Percentiles rank a stretch among this genome's conserved stretches.
phyloP scores from a whole-genome alignment of 352 stramenopile species.

The Phytophthora rubi region DNA sequence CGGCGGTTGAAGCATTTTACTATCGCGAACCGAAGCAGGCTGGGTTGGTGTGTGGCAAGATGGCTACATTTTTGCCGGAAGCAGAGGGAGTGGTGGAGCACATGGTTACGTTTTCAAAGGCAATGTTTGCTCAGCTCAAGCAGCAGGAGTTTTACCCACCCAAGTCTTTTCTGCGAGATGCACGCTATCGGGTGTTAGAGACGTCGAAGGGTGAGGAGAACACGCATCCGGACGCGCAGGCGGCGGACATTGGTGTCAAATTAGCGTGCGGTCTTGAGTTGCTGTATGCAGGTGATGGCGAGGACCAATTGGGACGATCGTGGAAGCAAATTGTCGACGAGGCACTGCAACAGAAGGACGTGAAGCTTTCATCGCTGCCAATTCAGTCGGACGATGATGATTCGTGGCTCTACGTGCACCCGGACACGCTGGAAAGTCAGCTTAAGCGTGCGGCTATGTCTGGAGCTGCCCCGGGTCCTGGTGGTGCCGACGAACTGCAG shows the following conservation, averaged over 20 bases:
- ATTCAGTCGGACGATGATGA: conserved; percentile 65
- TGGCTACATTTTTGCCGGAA: conserved; percentile 54
- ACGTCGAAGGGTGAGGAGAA: conserved; percentile 14
- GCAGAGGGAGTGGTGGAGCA: conserved; percentile 25
- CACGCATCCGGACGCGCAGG: conserved; percentile 34
- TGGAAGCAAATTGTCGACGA: conserved; percentile 57
- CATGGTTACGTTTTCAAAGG: conserved; percentile 75
- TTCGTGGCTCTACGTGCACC: conserved; percentile 81
- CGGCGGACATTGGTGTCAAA: conserved; percentile 75
- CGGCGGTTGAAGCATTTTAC: conserved; percentile 78
- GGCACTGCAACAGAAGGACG: conserved; percentile 9
- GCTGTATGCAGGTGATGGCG: conserved; percentile 50
- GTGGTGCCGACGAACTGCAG: conserved; percentile 69
- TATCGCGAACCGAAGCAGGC: conserved; percentile 69
- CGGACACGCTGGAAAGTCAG: conserved; percentile 74
- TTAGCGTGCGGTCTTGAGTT: conserved; percentile 80
- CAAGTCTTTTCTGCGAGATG: conserved; percentile 54
- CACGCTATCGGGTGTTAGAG: conserved; percentile 26
- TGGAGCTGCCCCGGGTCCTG: conserved; percentile 12
- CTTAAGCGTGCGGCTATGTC: conserved; percentile 44
- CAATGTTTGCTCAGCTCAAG: conserved; percentile 85
- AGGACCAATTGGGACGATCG: conserved; percentile 50
- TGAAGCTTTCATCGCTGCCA: conserved; percentile 7
- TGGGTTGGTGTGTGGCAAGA: conserved; percentile 54
- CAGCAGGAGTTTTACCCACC: conserved; percentile 78